phyloP scores from a whole-genome alignment of 768 basidiomycete genomes.

The Kwoniella shandongensis region DNA sequence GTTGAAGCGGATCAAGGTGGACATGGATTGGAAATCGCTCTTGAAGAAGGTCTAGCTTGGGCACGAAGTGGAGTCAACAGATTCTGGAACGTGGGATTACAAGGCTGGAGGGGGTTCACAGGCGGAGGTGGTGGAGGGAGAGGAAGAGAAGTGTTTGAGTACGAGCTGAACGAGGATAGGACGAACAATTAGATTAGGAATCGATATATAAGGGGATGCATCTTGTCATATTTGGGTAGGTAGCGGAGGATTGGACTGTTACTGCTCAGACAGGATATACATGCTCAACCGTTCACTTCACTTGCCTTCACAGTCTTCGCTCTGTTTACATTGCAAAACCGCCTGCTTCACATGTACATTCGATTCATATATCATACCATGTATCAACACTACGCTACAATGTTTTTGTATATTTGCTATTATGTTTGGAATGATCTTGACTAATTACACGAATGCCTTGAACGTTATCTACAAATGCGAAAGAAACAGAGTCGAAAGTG shows the following conservation, averaged over 20 bases:
- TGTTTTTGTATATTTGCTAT: not conserved
- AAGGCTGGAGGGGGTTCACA: not conserved
- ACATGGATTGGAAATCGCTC: slow-evolving; percentile 38
- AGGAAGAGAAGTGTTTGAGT: slow-evolving; percentile 8
- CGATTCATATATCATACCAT: too few species aligned
- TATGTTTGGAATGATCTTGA: not conserved
- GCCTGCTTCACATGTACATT: too few species aligned
- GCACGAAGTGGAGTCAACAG: slow-evolving; percentile 7
- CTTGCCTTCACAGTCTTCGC: too few species aligned
- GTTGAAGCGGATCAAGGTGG: slow-evolving; percentile 18
- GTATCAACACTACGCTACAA: too few species aligned
- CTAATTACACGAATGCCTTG: not conserved
- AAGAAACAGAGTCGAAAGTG: not conserved
- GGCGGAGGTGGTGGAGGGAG: not conserved
- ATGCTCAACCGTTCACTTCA: too few species aligned
- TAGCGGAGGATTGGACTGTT: too few species aligned
- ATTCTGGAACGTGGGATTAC: slow-evolving; percentile 3
- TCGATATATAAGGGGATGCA: too few species aligned
- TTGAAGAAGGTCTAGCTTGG: slow-evolving; percentile 43
- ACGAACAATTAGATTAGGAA: not conserved
- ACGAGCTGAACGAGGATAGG: slow-evolving; percentile 15
- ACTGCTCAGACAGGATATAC: too few species aligned
- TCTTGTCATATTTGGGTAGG: too few species aligned
- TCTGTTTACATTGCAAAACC: too few species aligned
- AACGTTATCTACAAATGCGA: not conserved